Conservation (phyloP, 768 basidiomycete genomes). For the Kwoniella sp. region DNA sequence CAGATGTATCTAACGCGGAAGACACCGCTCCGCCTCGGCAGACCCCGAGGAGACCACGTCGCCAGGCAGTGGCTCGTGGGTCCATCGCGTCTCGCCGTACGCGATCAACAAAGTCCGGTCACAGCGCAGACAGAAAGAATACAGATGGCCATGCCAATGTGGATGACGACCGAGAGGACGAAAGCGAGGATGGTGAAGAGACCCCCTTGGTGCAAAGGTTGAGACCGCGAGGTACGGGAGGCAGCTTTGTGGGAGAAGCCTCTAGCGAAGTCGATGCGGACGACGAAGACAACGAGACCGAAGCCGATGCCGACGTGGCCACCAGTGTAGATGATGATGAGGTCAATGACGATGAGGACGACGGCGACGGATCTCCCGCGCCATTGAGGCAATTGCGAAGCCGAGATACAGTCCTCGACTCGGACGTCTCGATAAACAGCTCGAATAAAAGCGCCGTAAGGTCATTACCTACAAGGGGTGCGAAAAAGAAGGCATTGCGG, state of each 20-base stretch:
- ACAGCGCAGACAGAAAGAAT: too few species aligned
- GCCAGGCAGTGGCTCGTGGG: slow-evolving; percentile 9
- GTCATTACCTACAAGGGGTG: slow-evolving; percentile 23
- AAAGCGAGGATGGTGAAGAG: slow-evolving; percentile 12
- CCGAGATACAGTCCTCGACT: slow-evolving; percentile 6
- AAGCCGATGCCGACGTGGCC: neutral
- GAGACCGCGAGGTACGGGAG: slow-evolving; percentile 3
- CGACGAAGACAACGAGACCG: slow-evolving; percentile 27
- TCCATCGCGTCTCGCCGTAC: slow-evolving; percentile 12
- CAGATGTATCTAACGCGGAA: slow-evolving; percentile 26
- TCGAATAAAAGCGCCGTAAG: neutral
- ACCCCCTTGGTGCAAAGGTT: slow-evolving; percentile 19
- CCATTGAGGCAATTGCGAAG: slow-evolving; percentile 1
- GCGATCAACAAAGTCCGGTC: too few species aligned
- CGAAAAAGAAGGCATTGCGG: slow-evolving; percentile 29
- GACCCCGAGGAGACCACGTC: slow-evolving; percentile 20
- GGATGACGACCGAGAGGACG: slow-evolving; percentile 3
- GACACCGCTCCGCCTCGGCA: slow-evolving; percentile 7
- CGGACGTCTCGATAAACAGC: slow-evolving; percentile 10
- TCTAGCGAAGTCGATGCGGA: slow-evolving; percentile 29
- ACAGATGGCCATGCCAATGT: neutral
- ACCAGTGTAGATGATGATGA: slow-evolving; percentile 13
- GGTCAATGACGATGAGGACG: slow-evolving; percentile 7
- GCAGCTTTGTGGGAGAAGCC: slow-evolving; percentile 12
- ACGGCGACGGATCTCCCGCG: slow-evolving; percentile 5